Evolutionary conservation across 2,329 filamentous ascomycete genomes (phyloP).

Genomic region (Zasmidium angulare): DNA sequence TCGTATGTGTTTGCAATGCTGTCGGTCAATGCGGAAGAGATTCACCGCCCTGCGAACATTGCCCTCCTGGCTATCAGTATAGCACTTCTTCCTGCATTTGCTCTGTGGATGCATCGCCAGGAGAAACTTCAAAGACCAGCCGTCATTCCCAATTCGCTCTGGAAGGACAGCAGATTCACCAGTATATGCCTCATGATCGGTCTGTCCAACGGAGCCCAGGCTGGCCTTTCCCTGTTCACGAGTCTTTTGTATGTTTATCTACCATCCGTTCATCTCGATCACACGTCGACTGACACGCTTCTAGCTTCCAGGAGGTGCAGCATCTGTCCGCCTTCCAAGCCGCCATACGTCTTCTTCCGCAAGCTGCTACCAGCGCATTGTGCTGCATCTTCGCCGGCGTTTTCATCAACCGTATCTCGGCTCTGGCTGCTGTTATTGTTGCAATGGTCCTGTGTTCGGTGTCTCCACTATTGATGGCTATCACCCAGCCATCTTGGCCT

Average conservation of each 20-base stretch:
- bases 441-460: slow-evolving; percentile 24
- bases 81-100: slow-evolving; percentile 50
- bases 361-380: slow-evolving; percentile 47
- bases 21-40: slow-evolving; percentile 19
- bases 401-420: slow-evolving; percentile 20
- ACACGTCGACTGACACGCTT: background rate
- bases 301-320: slow-evolving; percentile 28
- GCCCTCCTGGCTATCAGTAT: slow-evolving; percentile 48
- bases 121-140: slow-evolving; percentile 50
- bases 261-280: background rate
- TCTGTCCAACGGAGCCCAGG: slow-evolving; percentile 40
- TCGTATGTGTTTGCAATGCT: slow-evolving; percentile 47
- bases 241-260: slow-evolving; percentile 10
- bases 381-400: slow-evolving; percentile 31
- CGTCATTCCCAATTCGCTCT: slow-evolving; percentile 64
- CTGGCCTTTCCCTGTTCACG: slow-evolving; percentile 31
- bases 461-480: slow-evolving; percentile 49
- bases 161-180: slow-evolving; percentile 58
- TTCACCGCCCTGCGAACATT: slow-evolving; percentile 18
- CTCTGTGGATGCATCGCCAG: slow-evolving; percentile 55
- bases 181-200: slow-evolving; percentile 51
- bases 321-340: slow-evolving; percentile 20
- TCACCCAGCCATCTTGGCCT: slow-evolving; percentile 46
- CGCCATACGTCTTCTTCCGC: slow-evolving; percentile 45
- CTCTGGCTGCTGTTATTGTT: slow-evolving; percentile 15